These are phyloP conservation scores for Thalia dealbata DNA, from an alignment of 176 grass and related monocot genomes.

Conservation along the genomic window DNA sequence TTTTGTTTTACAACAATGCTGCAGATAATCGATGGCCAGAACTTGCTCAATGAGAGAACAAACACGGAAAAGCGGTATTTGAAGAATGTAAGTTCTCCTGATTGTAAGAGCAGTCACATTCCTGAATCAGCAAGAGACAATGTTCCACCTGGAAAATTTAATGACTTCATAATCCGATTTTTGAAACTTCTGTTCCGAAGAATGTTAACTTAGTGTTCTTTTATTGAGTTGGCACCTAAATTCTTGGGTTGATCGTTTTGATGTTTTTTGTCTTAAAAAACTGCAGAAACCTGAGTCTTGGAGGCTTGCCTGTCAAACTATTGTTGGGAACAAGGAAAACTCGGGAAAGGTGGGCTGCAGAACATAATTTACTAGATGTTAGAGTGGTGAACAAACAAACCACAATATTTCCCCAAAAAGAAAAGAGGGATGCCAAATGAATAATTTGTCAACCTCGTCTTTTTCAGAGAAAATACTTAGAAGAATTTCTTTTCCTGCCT, in stretches of 20 bases:
- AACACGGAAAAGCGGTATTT: conserved; percentile 57
- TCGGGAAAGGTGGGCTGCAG: conserved; percentile 58
- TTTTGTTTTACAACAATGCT: not conserved
- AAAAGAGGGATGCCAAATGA: too few relatives aligned
- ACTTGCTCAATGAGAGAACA: conserved; percentile 69
- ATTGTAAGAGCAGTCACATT: not conserved
- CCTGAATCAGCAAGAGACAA: too few relatives aligned
- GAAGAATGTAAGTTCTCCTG: conserved; percentile 42
- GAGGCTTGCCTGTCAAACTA: conserved; percentile 90
- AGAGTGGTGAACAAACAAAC: not conserved
- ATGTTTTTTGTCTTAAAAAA: not conserved
- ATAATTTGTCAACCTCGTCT: too few relatives aligned
- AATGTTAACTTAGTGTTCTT: not conserved
- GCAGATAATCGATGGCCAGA: conserved; percentile 67
- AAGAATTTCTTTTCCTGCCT: too few relatives aligned
- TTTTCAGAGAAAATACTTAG: too few relatives aligned
- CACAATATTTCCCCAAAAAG: not conserved
- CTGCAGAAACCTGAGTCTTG: conserved; percentile 89
- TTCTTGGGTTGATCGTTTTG: not conserved
- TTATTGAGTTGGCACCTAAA: not conserved
- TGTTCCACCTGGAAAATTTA: not conserved
- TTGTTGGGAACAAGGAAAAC: conserved; percentile 90
- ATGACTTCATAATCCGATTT: not conserved
- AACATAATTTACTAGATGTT: not conserved
- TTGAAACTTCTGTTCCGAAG: not conserved